phyloP scores from a whole-genome alignment of 179 eudicot species.

The Pouteria campechiana region DNA sequence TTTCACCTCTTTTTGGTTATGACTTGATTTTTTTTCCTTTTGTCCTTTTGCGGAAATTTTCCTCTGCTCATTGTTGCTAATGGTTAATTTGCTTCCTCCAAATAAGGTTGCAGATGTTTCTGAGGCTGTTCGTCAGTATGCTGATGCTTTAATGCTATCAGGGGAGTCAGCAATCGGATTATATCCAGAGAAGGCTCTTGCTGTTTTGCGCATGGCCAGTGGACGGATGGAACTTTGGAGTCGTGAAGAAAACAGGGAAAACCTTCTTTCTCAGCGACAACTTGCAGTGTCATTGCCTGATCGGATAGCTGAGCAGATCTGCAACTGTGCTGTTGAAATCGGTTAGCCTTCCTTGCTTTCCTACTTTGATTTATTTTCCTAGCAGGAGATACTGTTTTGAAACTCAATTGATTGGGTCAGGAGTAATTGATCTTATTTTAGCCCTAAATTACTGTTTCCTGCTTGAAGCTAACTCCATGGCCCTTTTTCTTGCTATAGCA shows the following conservation, averaged over 20 bases:
- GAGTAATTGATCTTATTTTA: too few relatives aligned
- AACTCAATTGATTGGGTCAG: too few relatives aligned
- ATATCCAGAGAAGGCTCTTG: constrained; percentile 59
- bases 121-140: constrained; percentile 79
- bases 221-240: constrained; percentile 59
- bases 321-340: constrained; percentile 57
- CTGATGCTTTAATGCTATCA: constrained; percentile 88
- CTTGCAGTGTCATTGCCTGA: constrained; percentile 36
- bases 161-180: constrained; percentile 86
- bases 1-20: too few relatives aligned
- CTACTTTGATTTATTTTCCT: neutral
- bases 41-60: too few relatives aligned
- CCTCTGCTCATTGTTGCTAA: too few relatives aligned
- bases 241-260: constrained; percentile 35
- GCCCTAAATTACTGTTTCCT: too few relatives aligned
- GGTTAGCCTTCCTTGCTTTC: constrained; percentile 26
- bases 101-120: constrained; percentile 82
- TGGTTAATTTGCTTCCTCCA: neutral
- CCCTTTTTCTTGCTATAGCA: neutral
- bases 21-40: too few relatives aligned
- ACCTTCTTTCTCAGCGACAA: constrained; percentile 4
- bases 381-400: too few relatives aligned
- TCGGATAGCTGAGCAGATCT: constrained; percentile 53
- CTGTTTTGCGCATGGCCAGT: constrained; percentile 55
- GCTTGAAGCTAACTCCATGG: too few relatives aligned